A percentile compares a stretch with the other conserved stretches of the same genome.
These are phyloP conservation scores for Talaromyces nanjingensis DNA, from an alignment of 495 filamentous ascomycete genomes.

Conservation along the genomic window DNA sequence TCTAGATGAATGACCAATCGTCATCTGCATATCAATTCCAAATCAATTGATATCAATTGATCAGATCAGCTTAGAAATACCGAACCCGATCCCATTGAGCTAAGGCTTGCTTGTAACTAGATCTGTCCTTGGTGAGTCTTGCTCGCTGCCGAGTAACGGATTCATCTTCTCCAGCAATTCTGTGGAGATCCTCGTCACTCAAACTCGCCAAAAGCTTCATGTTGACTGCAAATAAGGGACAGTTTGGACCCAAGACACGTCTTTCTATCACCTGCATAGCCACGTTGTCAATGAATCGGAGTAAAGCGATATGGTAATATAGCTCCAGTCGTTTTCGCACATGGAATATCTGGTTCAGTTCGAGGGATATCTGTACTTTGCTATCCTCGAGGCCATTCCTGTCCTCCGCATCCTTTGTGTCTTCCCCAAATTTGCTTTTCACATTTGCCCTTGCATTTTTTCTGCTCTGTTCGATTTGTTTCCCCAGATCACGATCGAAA, in stretches of 20 bases:
- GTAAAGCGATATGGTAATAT: not conserved
- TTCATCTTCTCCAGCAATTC: slow-evolving; percentile 4
- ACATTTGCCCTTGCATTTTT: not conserved
- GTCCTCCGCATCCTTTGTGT: not conserved
- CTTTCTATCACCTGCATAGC: slow-evolving; percentile 7
- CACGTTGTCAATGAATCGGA: slow-evolving; percentile 4
- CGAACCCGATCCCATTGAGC: not conserved
- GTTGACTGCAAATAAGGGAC: not conserved
- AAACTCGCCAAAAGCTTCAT: not conserved
- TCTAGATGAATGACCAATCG: no score
- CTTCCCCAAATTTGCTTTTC: not conserved
- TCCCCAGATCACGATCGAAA: not conserved
- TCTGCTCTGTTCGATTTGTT: not conserved
- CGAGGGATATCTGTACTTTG: not conserved
- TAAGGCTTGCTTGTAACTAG: not conserved
- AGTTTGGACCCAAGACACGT: slow-evolving; percentile 3
- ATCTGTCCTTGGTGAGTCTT: not conserved
- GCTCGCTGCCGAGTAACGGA: not conserved
- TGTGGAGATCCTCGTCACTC: not conserved
- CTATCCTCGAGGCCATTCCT: not conserved
- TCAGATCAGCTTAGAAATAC: not conserved
- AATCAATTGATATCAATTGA: not conserved
- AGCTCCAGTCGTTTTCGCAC: not conserved
- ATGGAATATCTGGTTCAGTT: slow-evolving; percentile 4
- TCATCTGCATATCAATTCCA: not conserved